Base-by-base conservation (phyloP, 495 filamentous ascomycete genomes). In the Neurospora sp. region DNA sequence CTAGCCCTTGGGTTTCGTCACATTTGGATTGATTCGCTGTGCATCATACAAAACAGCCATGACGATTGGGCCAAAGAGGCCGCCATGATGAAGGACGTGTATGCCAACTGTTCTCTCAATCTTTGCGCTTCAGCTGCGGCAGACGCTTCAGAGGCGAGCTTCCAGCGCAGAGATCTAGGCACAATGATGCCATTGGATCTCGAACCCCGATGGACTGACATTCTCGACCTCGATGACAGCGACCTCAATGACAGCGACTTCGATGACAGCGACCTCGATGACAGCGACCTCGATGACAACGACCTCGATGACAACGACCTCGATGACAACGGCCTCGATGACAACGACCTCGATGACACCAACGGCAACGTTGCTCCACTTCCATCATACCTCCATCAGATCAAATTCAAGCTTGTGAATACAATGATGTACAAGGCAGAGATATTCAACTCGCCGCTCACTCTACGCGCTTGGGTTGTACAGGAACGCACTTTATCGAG, bases 401-500 rank as follows among this genome's bases (percentile, higher is more conserved):
- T 66, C 27, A 66, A 66, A 37, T 5, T 9, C 14, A 66, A 66
- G 27, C 54, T 66, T 18, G 27, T 66, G 6, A 35, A 35, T 9
- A 0, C 0, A 2, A 1, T 0, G 0, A 35, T 62, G 27, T 9
- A 18, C 54, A 0, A 4, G 0, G 4, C 14, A 14, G 54, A 66
- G 5, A 14, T 66, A 9, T 1, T 1, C 14, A 0, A 35, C 23
- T 27, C 54, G 0, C 54, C 54, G 0, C 54, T 66, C 27, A 66
- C 35, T 66, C 14, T 9, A 9, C 54, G 54, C 14, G 54, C 54
- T 35, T 66, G 54, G 54, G 54, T 66, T 37, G 0, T 5, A 2
- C 54, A 66, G 31, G 54, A 66, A 66, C 54, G 23, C 12, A 0
- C 9, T 18, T 18, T 66, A 35, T 66, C 54, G 1, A 35, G 31